Base-by-base conservation (phyloP, 2,329 filamentous ascomycete genomes). In the Pyrenophora graminea region DNA sequence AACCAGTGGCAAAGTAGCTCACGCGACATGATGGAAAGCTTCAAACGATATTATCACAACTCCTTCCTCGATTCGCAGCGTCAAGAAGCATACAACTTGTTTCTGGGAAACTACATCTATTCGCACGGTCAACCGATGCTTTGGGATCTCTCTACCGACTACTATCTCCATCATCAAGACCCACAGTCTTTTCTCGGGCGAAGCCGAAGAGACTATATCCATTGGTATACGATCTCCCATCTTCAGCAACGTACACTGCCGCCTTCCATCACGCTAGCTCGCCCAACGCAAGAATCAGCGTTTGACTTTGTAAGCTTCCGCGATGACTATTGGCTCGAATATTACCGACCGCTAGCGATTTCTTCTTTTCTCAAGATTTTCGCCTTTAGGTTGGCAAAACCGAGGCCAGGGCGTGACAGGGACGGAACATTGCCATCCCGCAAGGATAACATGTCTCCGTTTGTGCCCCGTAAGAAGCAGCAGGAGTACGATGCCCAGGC, bases 1-100 rank as follows among this genome's bases (percentile, higher is more conserved):
- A 97, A 97, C 62, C 93, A 97, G 71, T 99, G 94, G 94, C 96
- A 91, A 19, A 96, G 91, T 64, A 91, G 96, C 72, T 97, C 93
- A 2, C 84, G 94, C 61, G 94, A 99, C 72, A 97, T 99, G 93
- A 92, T 99, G 18, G 94, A 99, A 76, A 96, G 91, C 71, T 97
- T 99, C 79, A 99, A 97, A 73, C 85, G 94, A 23, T 99, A 97
- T 73, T 99, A 99, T 74, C 96, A 97, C 76, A 99, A 99, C 69
- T 96, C 93, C 0, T 99, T 99, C 71, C 82, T 99, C 7, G 94
- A 99, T 72, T 92, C 89, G n/a, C 94, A 99, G 70, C 86, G 94
- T 27, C 94, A 99, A 74, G 94, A 99, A 74, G 94, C 94, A 0
- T 97, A 97, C 74, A 99, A 99, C 62, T 79, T 99, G 8, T 99